Base-by-base conservation (phyloP, 371 early-diverging fungal genomes). In the Quaeritorhiza haematococci region DNA sequence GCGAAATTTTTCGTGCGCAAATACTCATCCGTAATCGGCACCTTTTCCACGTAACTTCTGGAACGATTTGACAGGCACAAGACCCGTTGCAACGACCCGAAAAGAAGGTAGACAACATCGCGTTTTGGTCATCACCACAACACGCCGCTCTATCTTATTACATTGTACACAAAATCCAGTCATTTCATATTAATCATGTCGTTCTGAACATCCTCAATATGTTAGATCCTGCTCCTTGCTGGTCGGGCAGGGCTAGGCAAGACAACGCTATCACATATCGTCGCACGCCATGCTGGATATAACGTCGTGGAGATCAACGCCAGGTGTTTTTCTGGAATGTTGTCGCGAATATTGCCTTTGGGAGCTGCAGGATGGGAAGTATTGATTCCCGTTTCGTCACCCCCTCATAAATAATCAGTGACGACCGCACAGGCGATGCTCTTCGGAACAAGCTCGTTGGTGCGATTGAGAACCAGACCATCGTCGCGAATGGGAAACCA, bases 161-260 rank as follows among this genome's bases (percentile, higher is more conserved):
- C n/a, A n/a, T n/a, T n/a, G n/a, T n/a, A n/a, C n/a, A n/a, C n/a
- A n/a, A n/a, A n/a, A n/a, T n/a, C n/a, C n/a, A n/a, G n/a, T n/a
- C n/a, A n/a, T n/a, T n/a, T n/a, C n/a, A n/a, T n/a, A n/a, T n/a
- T n/a, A n/a, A n/a, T n/a, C n/a, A n/a, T n/a, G n/a, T n/a, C n/a
- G n/a, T n/a, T n/a, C n/a, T n/a, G n/a, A n/a, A n/a, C n/a, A n/a
- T n/a, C n/a, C n/a, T n/a, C n/a, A n/a, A n/a, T n/a, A n/a, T n/a
- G n/a, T n/a, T 79, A 87, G 78, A 87, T 98, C 21, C 69, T 96
- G 27, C 63, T 99, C n/a, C 59, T 99, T 23, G 81, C 92, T 4
- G 99, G 99, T 0, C 90, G 93, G 19, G 96, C 99, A 1, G 99
- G 99, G 0, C 78, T 96, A 49, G 99, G 99, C 54, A 99, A 99